Evolutionary conservation across 768 basidiomycete genomes (phyloP).

Genomic region (Rhodocollybia butyracea): DNA sequence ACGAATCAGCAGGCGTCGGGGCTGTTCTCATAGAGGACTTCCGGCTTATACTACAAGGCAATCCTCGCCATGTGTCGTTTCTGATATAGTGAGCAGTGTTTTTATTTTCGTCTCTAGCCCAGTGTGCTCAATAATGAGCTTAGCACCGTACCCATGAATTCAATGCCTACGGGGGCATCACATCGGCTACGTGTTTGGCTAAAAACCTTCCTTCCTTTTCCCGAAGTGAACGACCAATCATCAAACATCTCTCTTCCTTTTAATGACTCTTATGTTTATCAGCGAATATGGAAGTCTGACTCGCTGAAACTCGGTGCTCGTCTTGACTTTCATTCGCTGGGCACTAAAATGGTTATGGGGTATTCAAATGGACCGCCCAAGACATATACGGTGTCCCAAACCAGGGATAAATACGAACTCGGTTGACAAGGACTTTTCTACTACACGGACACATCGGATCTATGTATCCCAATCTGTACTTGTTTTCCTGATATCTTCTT

Average conservation of each 20-base stretch:
- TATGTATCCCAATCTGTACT: no score
- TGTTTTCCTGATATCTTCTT: no score
- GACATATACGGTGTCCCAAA: slow-evolving; percentile 24
- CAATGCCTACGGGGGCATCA: slow-evolving; percentile 52
- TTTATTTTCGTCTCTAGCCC: slow-evolving; percentile 3
- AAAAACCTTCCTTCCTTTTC: slow-evolving; percentile 39
- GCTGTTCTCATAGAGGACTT: slow-evolving; percentile 50
- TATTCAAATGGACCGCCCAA: slow-evolving; percentile 36
- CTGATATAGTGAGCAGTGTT: slow-evolving; percentile 52
- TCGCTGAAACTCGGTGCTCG: slow-evolving; percentile 56
- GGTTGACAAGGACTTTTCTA: neutral
- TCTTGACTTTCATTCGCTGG: slow-evolving; percentile 52
- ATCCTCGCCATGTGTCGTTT: slow-evolving; percentile 52
- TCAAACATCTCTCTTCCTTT: slow-evolving; percentile 33
- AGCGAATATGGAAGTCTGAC: slow-evolving; percentile 65
- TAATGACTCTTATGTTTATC: slow-evolving; percentile 53
- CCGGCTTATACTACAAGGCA: slow-evolving; percentile 49
- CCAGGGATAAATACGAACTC: slow-evolving; percentile 5
- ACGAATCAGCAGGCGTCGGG: slow-evolving; percentile 63
- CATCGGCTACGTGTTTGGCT: slow-evolving; percentile 67
- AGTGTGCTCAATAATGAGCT: no score
- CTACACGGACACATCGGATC: no score
- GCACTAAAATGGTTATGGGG: slow-evolving; percentile 49
- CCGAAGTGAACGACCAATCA: slow-evolving; percentile 21
- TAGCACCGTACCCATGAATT: slow-evolving; percentile 54